These are phyloP conservation scores for Russula virescens DNA, from an alignment of 768 basidiomycete species.

Conservation along the genomic window DNA sequence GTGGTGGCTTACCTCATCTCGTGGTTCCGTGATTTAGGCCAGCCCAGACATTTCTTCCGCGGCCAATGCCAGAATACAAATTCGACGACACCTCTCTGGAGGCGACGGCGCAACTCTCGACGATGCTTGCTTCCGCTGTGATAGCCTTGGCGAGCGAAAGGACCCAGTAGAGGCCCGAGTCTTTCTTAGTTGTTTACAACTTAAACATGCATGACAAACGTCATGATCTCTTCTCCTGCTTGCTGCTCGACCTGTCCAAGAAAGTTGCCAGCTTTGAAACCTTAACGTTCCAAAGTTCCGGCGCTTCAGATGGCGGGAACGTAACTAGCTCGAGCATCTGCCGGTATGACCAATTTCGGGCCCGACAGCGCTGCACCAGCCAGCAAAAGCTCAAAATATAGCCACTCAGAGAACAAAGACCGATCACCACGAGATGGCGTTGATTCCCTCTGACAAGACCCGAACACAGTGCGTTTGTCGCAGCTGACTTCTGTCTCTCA, in stretches of 20 bases:
- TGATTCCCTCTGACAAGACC: too few species aligned
- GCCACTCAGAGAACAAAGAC: too few species aligned
- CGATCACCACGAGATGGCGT: too few species aligned
- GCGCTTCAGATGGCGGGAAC: background rate
- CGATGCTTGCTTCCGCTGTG: background rate
- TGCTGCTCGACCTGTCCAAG: background rate
- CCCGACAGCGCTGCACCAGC: too few species aligned
- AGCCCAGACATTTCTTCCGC: too few species aligned
- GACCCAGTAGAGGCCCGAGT: background rate
- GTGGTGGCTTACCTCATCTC: conserved; percentile 2
- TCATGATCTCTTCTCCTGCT: background rate
- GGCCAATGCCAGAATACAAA: background rate
- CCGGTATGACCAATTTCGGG: too few species aligned
- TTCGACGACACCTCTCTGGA: background rate
- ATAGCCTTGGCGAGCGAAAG: background rate
- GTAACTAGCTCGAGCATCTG: background rate
- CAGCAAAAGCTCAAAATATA: too few species aligned
- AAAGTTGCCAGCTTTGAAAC: background rate
- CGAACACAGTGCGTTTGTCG: too few species aligned
- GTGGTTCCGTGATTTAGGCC: too few species aligned
- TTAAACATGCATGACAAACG: background rate
- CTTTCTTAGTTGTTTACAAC: background rate
- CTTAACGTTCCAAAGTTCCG: background rate
- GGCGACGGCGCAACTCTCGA: background rate
- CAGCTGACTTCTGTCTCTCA: too few species aligned